These are phyloP conservation scores for Pythium folliculosum DNA, from an alignment of 352 stramenopile species.

Conservation along the genomic window DNA sequence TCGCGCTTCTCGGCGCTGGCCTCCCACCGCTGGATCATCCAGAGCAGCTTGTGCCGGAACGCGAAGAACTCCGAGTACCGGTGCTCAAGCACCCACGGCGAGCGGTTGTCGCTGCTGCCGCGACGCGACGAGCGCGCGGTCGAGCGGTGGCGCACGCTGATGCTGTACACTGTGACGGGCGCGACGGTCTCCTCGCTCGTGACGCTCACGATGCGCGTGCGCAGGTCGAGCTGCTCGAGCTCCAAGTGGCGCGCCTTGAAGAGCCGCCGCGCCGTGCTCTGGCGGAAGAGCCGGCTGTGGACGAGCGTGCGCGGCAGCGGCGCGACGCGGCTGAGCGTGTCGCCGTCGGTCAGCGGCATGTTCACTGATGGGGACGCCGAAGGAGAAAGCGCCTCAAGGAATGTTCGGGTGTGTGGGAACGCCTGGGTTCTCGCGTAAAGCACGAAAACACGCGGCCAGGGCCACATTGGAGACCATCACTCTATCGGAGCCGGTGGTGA, in stretches of 20 bases:
- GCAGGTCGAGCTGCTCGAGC: conserved; percentile 50
- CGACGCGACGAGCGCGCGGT: conserved; percentile 2
- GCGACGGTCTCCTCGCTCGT: conserved; percentile 17
- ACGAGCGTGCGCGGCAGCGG: conserved; percentile 18
- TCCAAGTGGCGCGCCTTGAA: conserved; percentile 61
- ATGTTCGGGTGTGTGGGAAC: not conserved
- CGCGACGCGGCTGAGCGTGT: conserved; percentile 7
- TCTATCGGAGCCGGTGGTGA: not conserved
- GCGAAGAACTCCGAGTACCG: conserved; percentile 71
- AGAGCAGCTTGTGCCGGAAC: conserved; percentile 48
- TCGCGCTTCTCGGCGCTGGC: conserved; percentile 29
- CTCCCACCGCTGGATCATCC: conserved; percentile 52
- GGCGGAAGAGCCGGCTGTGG: conserved; percentile 38
- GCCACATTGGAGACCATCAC: too few relatives aligned
- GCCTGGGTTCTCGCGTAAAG: not conserved
- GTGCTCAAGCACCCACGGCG: conserved; percentile 52
- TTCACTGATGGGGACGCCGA: not conserved
- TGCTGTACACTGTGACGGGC: conserved; percentile 67
- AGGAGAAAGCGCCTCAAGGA: not conserved
- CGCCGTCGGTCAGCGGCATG: conserved; percentile 2
- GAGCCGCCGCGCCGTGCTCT: conserved; percentile 48
- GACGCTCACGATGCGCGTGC: conserved; percentile 27
- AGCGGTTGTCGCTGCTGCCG: conserved; percentile 24
- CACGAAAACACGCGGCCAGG: not conserved
- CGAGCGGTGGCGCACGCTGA: conserved; percentile 49